Base-by-base conservation (phyloP, 2,329 filamentous ascomycete genomes). In the Fusarium udum region DNA sequence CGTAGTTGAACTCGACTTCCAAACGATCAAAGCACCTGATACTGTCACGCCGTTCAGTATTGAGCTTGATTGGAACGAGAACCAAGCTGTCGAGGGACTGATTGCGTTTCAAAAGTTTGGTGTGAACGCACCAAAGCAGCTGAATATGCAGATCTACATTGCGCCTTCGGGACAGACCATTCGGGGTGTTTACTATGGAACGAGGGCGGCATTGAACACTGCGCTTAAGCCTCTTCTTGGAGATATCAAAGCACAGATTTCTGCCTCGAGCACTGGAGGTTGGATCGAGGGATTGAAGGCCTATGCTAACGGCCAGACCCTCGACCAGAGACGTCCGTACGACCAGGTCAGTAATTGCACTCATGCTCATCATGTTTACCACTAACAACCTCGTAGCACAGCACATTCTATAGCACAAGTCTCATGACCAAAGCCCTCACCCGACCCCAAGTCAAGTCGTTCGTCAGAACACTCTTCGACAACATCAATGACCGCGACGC, bases 91-190 rank as follows among this genome's bases (percentile, higher is more conserved):
- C 1, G 32, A 55, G 10, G 78, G 78, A 0, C 20, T 81, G 13
- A 40, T 71, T 32, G 74, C 73, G 1, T 43, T 81, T 1, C 80
- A 82, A 15, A 59, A 77, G 2, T 77, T 79, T 37, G 77, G 73
- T 0, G 55, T 60, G 20, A 56, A 71, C 3, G 74, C 77, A 0
- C 76, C 78, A 0, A 74, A 59, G 12, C 76, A 81, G 61, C 28
- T 82, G 28, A 82, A 81, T 34, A 71, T 81, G 59, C 76, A 78
- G 49, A 65, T 80, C 1, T 79, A 73, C 16, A 64, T 79, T 34
- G 65, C 55, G 1, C 49, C 74, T 1, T 42, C 34, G 6, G 70
- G 72, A 2, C 64, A 77, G 63, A 72, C 73, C 8, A 73, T 82
- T 6, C 76, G 78, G 39, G 80, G 78, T 4, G 67, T 79, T 12